Percentiles rank a stretch among this genome's conserved stretches.
Conservation (phyloP, 768 basidiomycete genomes). For the Gloeophyllum trabeum region DNA sequence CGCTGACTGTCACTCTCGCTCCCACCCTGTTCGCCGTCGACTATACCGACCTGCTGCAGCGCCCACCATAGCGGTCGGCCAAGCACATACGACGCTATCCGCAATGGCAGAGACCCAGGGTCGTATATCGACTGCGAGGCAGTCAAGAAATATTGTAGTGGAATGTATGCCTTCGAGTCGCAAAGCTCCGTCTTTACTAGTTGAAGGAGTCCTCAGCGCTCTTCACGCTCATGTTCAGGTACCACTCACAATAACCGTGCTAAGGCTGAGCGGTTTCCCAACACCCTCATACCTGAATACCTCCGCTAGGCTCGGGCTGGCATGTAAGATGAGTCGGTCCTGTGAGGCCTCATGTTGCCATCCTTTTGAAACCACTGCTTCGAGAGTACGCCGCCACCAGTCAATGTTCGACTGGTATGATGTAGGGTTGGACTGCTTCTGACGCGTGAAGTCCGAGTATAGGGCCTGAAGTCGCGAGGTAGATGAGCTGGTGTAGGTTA, state of each 20-base stretch:
- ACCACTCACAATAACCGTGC: conserved; percentile 60
- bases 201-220: too few species aligned
- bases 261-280: conserved; percentile 66
- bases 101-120: conserved; percentile 53
- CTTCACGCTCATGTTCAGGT: too few species aligned
- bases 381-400: conserved; percentile 77
- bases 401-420: conserved; percentile 72
- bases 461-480: conserved; percentile 57
- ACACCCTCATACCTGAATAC: conserved; percentile 51
- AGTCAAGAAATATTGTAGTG: conserved; percentile 41
- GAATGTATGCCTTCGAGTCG: conserved; percentile 29
- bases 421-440: conserved; percentile 76
- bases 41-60: conserved; percentile 65
- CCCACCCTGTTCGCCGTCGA: conserved; percentile 42
- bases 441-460: conserved; percentile 80
- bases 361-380: conserved; percentile 46
- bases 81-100: conserved; percentile 60
- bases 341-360: conserved; percentile 25
- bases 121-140: conserved; percentile 55
- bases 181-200: conserved; percentile 65
- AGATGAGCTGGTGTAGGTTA: conserved; percentile 37
- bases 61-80: conserved; percentile 84
- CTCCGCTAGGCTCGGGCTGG: conserved; percentile 42
- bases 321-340: conserved; percentile 53
- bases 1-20: conserved; percentile 28